Evolutionary conservation across 116 monocot species (phyloP).

Genomic region (Trichopus zeylanicus): DNA sequence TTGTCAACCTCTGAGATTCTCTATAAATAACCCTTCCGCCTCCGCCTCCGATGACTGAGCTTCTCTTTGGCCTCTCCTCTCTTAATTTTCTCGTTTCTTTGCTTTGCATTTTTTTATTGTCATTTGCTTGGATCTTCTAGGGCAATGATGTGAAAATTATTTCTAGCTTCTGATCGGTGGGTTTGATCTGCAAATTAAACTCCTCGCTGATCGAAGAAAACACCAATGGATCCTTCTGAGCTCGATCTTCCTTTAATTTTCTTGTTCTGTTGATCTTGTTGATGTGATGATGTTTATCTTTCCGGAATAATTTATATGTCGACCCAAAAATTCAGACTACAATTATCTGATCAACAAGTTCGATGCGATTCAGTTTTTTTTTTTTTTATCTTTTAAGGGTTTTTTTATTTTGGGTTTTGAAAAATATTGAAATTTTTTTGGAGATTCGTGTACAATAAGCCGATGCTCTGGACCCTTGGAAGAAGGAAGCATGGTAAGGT

Average conservation of each 20-base stretch:
- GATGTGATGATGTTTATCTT: slow-evolving; percentile 59
- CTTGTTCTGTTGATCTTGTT: slow-evolving; percentile 6
- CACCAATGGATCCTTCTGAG: slow-evolving; percentile 99
- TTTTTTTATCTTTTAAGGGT: not conserved
- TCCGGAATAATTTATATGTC: slow-evolving; percentile 35
- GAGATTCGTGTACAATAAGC: slow-evolving; percentile 66
- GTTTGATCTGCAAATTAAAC: not conserved
- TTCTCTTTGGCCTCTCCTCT: no score
- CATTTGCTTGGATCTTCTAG: no score
- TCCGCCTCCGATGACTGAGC: no score
- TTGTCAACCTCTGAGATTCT: no score
- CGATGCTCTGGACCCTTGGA: slow-evolving; percentile 73
- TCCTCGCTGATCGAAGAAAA: slow-evolving; percentile 8
- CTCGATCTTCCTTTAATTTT: slow-evolving; percentile 4
- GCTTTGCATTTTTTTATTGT: no score
- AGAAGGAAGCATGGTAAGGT: slow-evolving; percentile 84
- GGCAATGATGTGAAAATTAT: slow-evolving; percentile 74
- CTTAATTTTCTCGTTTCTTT: no score
- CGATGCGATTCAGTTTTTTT: not conserved
- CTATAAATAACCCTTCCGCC: no score
- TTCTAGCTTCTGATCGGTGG: slow-evolving; percentile 69
- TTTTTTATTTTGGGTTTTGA: slow-evolving; percentile 4
- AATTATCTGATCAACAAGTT: slow-evolving; percentile 87
- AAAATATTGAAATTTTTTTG: not conserved
- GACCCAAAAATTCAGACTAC: slow-evolving; percentile 72